phyloP scores from a whole-genome alignment of 2,329 filamentous ascomycete species.

The Tricladium varicosporioides region DNA sequence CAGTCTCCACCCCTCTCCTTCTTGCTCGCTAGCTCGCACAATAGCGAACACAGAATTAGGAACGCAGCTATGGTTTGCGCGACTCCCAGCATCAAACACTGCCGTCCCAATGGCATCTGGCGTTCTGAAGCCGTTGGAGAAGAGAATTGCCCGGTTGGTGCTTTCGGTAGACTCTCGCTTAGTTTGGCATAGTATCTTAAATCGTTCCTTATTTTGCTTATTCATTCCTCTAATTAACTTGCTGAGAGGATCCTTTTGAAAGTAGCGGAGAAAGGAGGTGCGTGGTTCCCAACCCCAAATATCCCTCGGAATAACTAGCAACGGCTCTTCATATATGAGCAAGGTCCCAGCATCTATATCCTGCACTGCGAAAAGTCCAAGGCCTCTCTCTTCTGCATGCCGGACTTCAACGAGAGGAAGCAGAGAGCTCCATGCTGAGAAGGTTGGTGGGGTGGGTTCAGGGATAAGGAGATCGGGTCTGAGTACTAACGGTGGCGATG shows the following conservation, averaged over 20 bases:
- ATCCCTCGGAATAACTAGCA: conserved; percentile 17
- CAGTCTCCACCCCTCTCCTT: conserved; percentile 16
- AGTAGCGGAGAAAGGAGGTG: not conserved
- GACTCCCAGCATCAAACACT: conserved; percentile 23
- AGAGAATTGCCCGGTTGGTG: conserved; percentile 20
- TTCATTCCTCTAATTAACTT: not conserved
- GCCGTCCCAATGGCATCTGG: conserved; percentile 18
- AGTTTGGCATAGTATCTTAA: not conserved
- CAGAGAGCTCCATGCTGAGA: not conserved
- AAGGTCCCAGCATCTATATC: conserved; percentile 20
- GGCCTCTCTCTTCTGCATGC: conserved; percentile 10
- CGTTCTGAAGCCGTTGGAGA: conserved; percentile 26
- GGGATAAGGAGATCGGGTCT: too few species aligned
- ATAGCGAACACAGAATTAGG: conserved; percentile 22
- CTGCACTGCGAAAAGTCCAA: conserved; percentile 25
- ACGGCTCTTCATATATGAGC: conserved; percentile 24
- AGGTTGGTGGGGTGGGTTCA: not conserved
- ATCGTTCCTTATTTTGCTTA: not conserved
- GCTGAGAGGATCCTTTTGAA: conserved; percentile 17
- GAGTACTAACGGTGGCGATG: too few species aligned
- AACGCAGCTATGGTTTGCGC: conserved; percentile 23
- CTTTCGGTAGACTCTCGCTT: conserved; percentile 10
- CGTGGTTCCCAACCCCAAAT: not conserved
- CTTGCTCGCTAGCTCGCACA: conserved; percentile 11
- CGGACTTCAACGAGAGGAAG: not conserved